Conservation (phyloP, 176 grass and related monocot genomes). For the Carex pumila region DNA sequence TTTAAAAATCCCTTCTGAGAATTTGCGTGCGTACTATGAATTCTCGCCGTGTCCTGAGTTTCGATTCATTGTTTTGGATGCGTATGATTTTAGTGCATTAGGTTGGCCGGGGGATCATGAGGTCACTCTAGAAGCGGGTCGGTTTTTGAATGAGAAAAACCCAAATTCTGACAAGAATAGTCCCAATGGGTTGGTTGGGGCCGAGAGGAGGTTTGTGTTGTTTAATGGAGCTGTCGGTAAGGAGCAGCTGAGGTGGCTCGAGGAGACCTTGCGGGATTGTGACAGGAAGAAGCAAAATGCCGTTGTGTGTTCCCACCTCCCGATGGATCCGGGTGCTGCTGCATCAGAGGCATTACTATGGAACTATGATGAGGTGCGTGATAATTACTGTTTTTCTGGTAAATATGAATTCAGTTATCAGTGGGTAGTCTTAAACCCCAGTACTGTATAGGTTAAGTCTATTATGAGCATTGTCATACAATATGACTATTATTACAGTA, state of each 20-base stretch:
- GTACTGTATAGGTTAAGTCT: not conserved
- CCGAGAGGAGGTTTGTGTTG: constrained; percentile 64
- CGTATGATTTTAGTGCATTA: constrained; percentile 68
- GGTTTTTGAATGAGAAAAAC: constrained; percentile 43
- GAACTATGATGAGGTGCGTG: constrained; percentile 62
- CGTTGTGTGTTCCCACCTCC: constrained; percentile 73
- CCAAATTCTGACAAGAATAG: constrained; percentile 76
- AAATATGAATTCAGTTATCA: not conserved
- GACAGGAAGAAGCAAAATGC: constrained; percentile 32
- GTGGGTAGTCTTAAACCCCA: not conserved
- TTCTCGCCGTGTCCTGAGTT: constrained; percentile 54
- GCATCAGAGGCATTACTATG: constrained; percentile 53
- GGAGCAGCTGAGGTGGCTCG: constrained; percentile 67
- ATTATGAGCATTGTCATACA: not conserved
- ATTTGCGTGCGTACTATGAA: constrained; percentile 48
- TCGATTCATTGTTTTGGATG: constrained; percentile 63
- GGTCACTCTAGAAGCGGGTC: constrained; percentile 31
- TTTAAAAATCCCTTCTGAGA: constrained; percentile 44
- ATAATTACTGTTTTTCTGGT: not conserved
- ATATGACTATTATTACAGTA: not conserved
- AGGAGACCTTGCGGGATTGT: constrained; percentile 34
- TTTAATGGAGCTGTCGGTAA: constrained; percentile 73
- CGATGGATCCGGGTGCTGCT: constrained; percentile 46
- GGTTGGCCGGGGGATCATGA: constrained; percentile 51
- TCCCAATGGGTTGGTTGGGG: constrained; percentile 39